Conservation (phyloP, 768 basidiomycete genomes). For the Pleurotus eryngii region DNA sequence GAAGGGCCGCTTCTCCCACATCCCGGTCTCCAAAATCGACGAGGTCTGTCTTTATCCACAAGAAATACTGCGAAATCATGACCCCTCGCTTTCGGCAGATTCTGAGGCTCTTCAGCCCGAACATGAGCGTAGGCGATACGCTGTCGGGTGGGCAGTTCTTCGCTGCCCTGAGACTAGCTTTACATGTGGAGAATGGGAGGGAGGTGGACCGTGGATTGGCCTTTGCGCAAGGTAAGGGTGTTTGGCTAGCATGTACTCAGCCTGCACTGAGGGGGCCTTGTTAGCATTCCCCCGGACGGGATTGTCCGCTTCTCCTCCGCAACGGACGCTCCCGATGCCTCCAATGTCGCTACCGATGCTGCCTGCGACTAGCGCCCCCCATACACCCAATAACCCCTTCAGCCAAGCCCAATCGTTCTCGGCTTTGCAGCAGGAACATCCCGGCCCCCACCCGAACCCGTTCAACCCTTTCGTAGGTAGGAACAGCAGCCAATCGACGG, state of each 20-base stretch:
- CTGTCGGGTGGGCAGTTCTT: constrained; percentile 75
- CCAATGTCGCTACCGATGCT: constrained; percentile 8
- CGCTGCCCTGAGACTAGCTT: constrained; percentile 63
- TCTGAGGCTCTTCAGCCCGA: constrained; percentile 60
- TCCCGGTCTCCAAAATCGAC: constrained; percentile 55
- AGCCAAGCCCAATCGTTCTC: constrained; percentile 17
- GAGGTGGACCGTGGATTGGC: constrained; percentile 63
- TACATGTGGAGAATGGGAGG: constrained; percentile 59
- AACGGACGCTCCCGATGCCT: constrained; percentile 13
- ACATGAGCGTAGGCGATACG: constrained; percentile 45
- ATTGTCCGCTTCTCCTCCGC: constrained; percentile 20
- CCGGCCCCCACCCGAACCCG: constrained; percentile 11
- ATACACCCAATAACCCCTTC: constrained; percentile 8
- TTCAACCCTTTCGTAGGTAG: constrained; percentile 22
- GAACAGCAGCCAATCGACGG: constrained; percentile 30
- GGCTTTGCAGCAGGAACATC: background rate
- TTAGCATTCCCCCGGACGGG: constrained; percentile 11
- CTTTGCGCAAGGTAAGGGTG: constrained; percentile 66
- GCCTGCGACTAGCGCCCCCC: background rate
- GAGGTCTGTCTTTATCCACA: constrained; percentile 35
- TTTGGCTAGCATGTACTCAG: constrained; percentile 1
- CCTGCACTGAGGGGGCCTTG: background rate
- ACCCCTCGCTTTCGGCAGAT: constrained; percentile 39
- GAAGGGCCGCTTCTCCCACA: constrained; percentile 59
- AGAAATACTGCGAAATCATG: background rate